Evolutionary conservation across 1,284 basidiomycete species (phyloP).

Genomic region (Puccinia sorghi): DNA sequence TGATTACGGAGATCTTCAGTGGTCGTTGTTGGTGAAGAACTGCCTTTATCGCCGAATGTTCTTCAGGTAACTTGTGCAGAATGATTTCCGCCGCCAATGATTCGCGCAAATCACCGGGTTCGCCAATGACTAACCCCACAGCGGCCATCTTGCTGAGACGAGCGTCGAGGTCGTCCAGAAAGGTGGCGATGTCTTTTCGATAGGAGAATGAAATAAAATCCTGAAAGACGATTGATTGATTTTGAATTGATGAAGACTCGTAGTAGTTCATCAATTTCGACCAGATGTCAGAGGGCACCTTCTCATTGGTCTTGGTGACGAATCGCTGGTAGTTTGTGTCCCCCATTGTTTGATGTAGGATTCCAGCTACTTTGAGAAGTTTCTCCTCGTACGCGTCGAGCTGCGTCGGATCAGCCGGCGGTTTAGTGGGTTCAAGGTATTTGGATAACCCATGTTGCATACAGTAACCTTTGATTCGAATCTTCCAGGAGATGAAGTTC

Average conservation of each 20-base stretch:
- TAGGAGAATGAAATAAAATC: neutral
- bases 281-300: neutral
- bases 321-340: neutral
- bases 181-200: neutral
- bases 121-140: neutral
- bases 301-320: neutral
- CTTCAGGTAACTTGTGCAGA: neutral
- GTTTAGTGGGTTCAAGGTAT: too few relatives aligned
- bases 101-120: neutral
- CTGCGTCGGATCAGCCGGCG: too few relatives aligned
- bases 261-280: neutral
- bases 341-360: neutral
- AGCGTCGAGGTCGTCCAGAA: neutral
- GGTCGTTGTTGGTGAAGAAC: neutral
- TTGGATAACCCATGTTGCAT: too few relatives aligned
- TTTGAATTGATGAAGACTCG: neutral
- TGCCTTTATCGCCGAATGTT: neutral
- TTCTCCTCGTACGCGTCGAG: too few relatives aligned
- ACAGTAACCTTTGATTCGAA: too few relatives aligned
- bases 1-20: neutral
- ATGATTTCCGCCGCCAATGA: neutral
- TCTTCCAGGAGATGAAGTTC: too few relatives aligned
- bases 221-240: neutral
- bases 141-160: neutral
- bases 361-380: neutral